Conservation (phyloP, 305 asterid species). For the Lippia alba region DNA sequence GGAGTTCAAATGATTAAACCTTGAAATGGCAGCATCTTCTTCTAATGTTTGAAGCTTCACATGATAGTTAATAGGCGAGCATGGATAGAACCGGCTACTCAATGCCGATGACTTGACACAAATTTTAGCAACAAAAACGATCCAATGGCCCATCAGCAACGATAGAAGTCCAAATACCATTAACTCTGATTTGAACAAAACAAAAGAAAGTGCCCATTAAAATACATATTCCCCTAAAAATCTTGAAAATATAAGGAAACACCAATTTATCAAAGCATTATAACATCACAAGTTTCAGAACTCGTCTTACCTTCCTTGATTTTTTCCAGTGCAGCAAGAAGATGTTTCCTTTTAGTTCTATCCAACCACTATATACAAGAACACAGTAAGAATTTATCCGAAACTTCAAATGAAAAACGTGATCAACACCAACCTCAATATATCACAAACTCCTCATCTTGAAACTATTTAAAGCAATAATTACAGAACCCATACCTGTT, state of each 20-base stretch:
- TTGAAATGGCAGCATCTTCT: conserved; percentile 32
- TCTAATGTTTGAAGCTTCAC: conserved; percentile 31
- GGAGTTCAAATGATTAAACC: conserved; percentile 45
- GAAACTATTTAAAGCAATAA: neutral
- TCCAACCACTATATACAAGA: conserved; percentile 75
- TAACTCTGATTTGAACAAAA: conserved; percentile 63
- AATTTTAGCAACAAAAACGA: conserved; percentile 70
- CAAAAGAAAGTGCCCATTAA: neutral
- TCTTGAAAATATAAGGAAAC: conserved; percentile 1
- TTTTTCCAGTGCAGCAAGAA: conserved; percentile 76
- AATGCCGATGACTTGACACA: conserved; percentile 79
- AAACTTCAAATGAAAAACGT: conserved; percentile 2
- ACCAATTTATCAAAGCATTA: neutral
- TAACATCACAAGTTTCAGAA: neutral
- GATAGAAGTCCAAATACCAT: conserved; percentile 93
- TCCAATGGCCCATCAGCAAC: conserved; percentile 95
- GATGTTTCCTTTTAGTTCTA: conserved; percentile 79
- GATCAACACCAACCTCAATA: conserved; percentile 13
- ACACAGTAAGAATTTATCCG: conserved; percentile 12
- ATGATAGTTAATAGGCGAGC: conserved; percentile 48
- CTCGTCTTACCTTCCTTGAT: conserved; percentile 76
- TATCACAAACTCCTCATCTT: neutral
- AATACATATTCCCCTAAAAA: neutral
- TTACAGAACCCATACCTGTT: neutral
- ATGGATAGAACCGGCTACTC: conserved; percentile 84